A percentile compares a stretch with the other conserved stretches of the same genome.
phyloP scores from a whole-genome alignment of 768 basidiomycete genomes.

The Hygrophorus pudorinus region DNA sequence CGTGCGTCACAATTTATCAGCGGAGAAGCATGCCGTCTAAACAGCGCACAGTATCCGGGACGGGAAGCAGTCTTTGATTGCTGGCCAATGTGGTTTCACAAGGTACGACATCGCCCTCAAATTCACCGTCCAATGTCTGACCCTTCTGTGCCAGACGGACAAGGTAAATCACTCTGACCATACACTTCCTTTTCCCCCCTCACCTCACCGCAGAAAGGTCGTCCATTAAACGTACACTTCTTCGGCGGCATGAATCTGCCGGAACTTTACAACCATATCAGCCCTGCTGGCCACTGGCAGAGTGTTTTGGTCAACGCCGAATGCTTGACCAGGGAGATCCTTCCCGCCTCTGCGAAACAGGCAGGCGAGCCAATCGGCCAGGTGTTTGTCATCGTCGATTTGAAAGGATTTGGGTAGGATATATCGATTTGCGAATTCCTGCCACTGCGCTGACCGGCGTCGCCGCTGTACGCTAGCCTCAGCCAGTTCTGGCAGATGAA shows the following conservation, averaged over 20 bases:
- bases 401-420: conserved; percentile 59
- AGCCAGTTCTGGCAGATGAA: conserved; percentile 73
- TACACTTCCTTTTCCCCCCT: neutral
- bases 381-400: conserved; percentile 56
- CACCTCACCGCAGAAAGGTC: conserved; percentile 40
- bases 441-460: neutral
- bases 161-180: conserved; percentile 33
- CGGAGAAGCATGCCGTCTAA: neutral
- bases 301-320: conserved; percentile 58
- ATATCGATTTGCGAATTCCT: neutral
- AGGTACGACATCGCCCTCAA: conserved; percentile 28
- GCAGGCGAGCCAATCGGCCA: conserved; percentile 41
- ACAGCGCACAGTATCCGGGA: conserved; percentile 47
- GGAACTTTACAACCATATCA: conserved; percentile 44
- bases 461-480: conserved; percentile 28
- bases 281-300: conserved; percentile 55
- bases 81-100: conserved; percentile 78
- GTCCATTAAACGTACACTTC: conserved; percentile 59
- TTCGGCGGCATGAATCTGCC: conserved; percentile 51
- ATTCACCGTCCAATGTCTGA: neutral
- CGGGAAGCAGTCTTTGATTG: conserved; percentile 59
- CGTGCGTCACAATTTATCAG: conserved; percentile 28
- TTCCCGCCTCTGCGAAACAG: conserved; percentile 53
- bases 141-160: conserved; percentile 41
- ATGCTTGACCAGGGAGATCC: conserved; percentile 51